These are phyloP conservation scores for Lagenidium giganteum DNA, from an alignment of 352 stramenopile species.

Conservation along the genomic window DNA sequence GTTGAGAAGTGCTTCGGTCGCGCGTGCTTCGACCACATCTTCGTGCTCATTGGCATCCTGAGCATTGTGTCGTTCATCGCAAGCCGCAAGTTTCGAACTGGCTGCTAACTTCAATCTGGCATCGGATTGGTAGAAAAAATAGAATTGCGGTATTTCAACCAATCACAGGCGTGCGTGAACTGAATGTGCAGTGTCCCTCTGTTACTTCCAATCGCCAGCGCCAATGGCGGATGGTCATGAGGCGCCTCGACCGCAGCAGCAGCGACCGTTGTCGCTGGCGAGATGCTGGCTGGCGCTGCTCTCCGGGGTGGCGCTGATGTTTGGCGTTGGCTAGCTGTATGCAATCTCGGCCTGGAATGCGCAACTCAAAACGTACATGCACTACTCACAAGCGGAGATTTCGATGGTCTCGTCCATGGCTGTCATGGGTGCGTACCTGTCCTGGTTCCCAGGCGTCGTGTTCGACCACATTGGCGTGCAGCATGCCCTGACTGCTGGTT, in stretches of 20 bases:
- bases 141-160: too few species aligned
- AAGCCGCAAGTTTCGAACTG: slow-evolving; percentile 58
- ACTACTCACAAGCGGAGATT: slow-evolving; percentile 72
- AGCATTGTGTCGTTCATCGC: slow-evolving; percentile 42
- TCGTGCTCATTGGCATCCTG: slow-evolving; percentile 45
- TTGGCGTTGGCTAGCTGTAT: slow-evolving; percentile 73
- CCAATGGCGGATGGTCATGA: too few species aligned
- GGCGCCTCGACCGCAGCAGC: too few species aligned
- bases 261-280: too few species aligned
- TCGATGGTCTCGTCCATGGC: slow-evolving; percentile 69
- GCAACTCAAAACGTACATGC: slow-evolving; percentile 70
- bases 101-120: too few species aligned
- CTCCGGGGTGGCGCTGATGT: slow-evolving; percentile 58
- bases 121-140: too few species aligned
- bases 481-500: slow-evolving; percentile 47
- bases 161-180: too few species aligned
- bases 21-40: slow-evolving; percentile 60
- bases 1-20: slow-evolving; percentile 46
- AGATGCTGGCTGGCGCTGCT: slow-evolving; percentile 48
- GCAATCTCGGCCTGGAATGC: slow-evolving; percentile 81
- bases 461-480: slow-evolving; percentile 67
- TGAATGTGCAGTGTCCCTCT: too few species aligned
- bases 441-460: slow-evolving; percentile 59
- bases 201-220: too few species aligned
- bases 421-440: slow-evolving; percentile 74